Percentiles rank a stretch among this genome's conserved stretches.
These are phyloP conservation scores for Cajanus cajan DNA, from an alignment of 306 rosid species.

Conservation along the genomic window DNA sequence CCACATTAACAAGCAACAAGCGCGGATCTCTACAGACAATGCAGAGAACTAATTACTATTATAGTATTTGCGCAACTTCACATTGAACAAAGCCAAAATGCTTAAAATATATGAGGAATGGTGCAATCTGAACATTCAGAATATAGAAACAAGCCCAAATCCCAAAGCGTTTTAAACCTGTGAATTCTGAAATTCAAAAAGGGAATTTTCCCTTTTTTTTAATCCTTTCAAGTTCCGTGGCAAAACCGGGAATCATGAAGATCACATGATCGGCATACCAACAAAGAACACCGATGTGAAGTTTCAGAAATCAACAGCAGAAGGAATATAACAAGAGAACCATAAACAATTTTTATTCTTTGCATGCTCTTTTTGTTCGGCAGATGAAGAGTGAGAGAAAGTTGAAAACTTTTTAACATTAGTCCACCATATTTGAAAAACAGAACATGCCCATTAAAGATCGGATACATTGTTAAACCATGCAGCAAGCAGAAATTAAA, in stretches of 20 bases:
- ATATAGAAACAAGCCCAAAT: conserved; percentile 28
- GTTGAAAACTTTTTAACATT: conserved; percentile 24
- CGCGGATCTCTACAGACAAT: conserved; percentile 44
- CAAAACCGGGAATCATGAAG: conserved; percentile 22
- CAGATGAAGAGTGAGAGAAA: conserved; percentile 23
- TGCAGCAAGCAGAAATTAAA: neutral
- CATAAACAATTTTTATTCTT: neutral
- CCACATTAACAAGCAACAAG: neutral
- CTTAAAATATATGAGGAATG: neutral
- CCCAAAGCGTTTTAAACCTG: conserved; percentile 31
- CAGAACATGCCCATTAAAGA: conserved; percentile 27
- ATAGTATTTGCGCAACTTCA: neutral
- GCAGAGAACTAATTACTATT: neutral
- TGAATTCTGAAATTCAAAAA: neutral
- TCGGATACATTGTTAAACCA: neutral
- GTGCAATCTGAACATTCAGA: conserved; percentile 20
- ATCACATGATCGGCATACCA: conserved; percentile 17
- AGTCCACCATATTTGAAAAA: neutral
- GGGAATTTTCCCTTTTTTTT: neutral
- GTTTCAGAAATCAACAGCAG: conserved; percentile 13
- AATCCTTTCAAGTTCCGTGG: conserved; percentile 1
- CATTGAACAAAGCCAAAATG: neutral
- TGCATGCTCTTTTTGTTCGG: neutral
- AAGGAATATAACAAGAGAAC: neutral
- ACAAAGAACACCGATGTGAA: neutral